Base-by-base conservation (phyloP, 2,329 filamentous ascomycete genomes). In the Paracorniculantispora psalliotae region DNA sequence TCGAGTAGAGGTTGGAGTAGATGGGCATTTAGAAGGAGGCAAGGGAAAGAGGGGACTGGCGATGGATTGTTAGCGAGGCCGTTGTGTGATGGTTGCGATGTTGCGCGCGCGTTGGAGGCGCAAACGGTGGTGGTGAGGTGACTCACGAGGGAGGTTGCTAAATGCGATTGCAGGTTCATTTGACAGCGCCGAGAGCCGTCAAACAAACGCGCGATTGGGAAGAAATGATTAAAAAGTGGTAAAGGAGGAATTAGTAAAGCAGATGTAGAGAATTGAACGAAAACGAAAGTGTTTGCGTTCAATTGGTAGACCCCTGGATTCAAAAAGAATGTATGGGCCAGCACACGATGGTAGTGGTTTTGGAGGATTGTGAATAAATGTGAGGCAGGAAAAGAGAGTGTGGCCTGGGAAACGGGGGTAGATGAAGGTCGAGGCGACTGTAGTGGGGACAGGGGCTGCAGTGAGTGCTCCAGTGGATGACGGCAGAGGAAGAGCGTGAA, bases 131-230 rank as follows among this genome's bases (percentile, higher is more conserved):
- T 39, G 46, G 43, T 3, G 13, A 35, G 21, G 44, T 59, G 30
- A 61, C 41, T 51, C 48, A 54, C 50, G 30, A 48, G 58, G 52
- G 52, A 39, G 48, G 30, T 52, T 21, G 53, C 44, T 54, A 47
- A 25, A 55, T 39, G 59, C 77, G 77, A 79, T 80, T 92, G 91
- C 92, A 97, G 91, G 91, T 94, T 96, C 92, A 96, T 96, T 91
- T 93, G 91, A 96, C 91, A 92, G 91, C 88, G 73, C 65, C 67
- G 63, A 41, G 72, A 78, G 87, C 87, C 90, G 90, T 82, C 91
- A 94, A 96, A 88, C 81, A 91, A 96, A 87, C 91, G 91, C 91
- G 91, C 91, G 75, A 75, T 69, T 68, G 68, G 64, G 53, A 46
- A 28, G 51, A 57, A 52, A 44, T 15, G 44, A 64, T 66, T 64